Evolutionary conservation across 305 asterid species (phyloP), one percentile per base, ranked within the genome.

Genomic region (Salvia sclarea): DNA sequence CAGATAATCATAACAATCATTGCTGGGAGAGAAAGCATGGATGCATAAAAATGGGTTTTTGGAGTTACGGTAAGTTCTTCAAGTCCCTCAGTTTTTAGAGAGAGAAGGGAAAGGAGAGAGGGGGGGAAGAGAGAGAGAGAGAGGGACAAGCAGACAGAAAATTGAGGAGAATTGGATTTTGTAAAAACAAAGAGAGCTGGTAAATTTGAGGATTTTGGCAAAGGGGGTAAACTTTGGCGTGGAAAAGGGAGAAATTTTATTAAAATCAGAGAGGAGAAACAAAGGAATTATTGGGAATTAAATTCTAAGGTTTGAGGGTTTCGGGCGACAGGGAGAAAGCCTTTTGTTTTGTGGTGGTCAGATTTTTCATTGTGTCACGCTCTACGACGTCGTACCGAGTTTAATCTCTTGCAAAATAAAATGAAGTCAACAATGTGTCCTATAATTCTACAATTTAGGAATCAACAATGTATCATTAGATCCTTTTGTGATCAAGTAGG

Each of bases 51-150:
- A 61, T 67, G 69, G 71, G 81, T 25, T 71, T 52, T 54, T 52
- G 49, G 53, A 55, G 68, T 30, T 18, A 21, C 30, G 71, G 70
- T 61, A 47, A 59, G 74, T 48, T 72, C 50, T 17, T 60, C 77
- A 61, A 60, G 76, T 30, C 78, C 75, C 71, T 33, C 53, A 53
- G 52, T 45, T 17, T 41, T 25, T 35, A 60, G 75, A 44, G 70
- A 57, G 77, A 61, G 49, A 53, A 24, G 43, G 35, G 63, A 25
- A 45, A 31, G 52, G 28, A 35, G 59, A 55, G 43, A 49, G 64
- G 20, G 70, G 13, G 35, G 11, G 22, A 6, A 11, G 22, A 6
- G 3, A 20, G 30, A 10, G 33, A 24, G 35, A 49, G 47, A 43
- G 30, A 52, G 47, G 45, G 55, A 58, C 66, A 64, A 38, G 57